Percentiles rank a stretch among this genome's conserved stretches.
Conservation (phyloP, 1,139 yeast genomes). For the Geotrichum siamense region DNA sequence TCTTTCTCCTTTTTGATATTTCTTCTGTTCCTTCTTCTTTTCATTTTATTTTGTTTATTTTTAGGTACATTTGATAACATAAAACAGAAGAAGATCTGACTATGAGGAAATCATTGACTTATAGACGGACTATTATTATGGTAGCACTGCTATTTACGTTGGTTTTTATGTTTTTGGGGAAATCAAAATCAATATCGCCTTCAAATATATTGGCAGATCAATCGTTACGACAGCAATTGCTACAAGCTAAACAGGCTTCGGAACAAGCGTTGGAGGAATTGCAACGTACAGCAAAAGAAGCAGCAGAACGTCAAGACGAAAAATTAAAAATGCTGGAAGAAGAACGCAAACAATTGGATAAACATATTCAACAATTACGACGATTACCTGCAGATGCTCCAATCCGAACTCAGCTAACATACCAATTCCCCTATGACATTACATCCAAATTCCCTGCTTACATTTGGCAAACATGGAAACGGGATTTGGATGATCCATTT, state of each 20-base stretch:
- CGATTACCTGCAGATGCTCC: constrained; percentile 52
- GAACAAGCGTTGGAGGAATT: constrained; percentile 44
- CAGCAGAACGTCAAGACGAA: constrained; percentile 33
- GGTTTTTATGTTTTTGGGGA: constrained; percentile 35
- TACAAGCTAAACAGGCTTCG: constrained; percentile 38
- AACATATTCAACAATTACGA: constrained; percentile 50
- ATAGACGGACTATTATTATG: constrained; percentile 31
- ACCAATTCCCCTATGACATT: constrained; percentile 65
- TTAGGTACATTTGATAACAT: too few species aligned
- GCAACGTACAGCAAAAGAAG: constrained; percentile 41
- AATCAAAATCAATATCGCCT: constrained; percentile 34
- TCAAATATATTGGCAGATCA: constrained; percentile 38
- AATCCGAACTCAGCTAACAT: constrained; percentile 41
- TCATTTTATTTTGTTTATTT: too few species aligned
- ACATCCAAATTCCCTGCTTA: constrained; percentile 53
- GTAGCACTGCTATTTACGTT: constrained; percentile 34
- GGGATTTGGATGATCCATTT: constrained; percentile 42
- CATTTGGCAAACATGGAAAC: constrained; percentile 97
- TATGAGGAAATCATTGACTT: constrained; percentile 28
- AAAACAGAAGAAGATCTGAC: too few species aligned
- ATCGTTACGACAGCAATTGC: constrained; percentile 42
- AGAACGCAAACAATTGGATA: constrained; percentile 46
- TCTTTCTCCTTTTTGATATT: too few species aligned
- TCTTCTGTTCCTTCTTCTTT: too few species aligned
- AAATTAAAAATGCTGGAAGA: constrained; percentile 44